Evolutionary conservation across 2,329 filamentous ascomycete genomes (phyloP), one percentile per base, ranked within the genome.

Genomic region (Trichoderma endophyticum): DNA sequence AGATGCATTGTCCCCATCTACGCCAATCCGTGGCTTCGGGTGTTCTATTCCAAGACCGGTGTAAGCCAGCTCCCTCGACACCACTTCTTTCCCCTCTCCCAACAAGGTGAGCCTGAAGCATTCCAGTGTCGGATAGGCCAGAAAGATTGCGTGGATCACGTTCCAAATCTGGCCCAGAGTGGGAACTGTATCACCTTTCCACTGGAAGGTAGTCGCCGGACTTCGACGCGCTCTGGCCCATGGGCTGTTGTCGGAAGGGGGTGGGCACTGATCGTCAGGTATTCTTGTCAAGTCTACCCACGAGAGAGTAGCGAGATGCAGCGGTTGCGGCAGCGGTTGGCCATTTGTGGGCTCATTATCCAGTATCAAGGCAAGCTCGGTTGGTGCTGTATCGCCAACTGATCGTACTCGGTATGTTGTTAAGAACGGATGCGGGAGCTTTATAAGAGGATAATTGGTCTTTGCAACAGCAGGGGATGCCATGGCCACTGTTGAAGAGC

Each of bases 221-320:
- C 83, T 84, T 65, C 86, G 84, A 34, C 86, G 81, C 1, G 86
- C 83, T 15, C 84, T 80, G 15, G 83, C 86, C 85, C 85, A 87
- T 59, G 83, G 79, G n/a, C 83, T 86, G 77, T 76, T 75, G 72
- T 78, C 77, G 24, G 76, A 74, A 60, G 24, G 51, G 11, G 72
- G 26, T 6, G 75, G 75, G 28, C 57, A 36, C n/a, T 60, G 26
- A 36, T 60, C 11, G 18, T 60, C 12, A 7, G 28, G 57, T n/a
- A 34, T 18, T n/a, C 11, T n/a, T 14, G 30, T 21, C 56, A 78
- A 64, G 14, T 73, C 72, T 60, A 64, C 72, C 28, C 76, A 77
- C 7, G 72, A 72, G 54, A 78, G 59, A 9, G 54, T 66, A 59
- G 77, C 75, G 30, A 72, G 69, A 43, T 77, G 75, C 48, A 78